Evolutionary conservation across 306 rosid genomes (phyloP), one percentile per base, ranked within the genome.

Genomic region (Astragalus membranaceus): DNA sequence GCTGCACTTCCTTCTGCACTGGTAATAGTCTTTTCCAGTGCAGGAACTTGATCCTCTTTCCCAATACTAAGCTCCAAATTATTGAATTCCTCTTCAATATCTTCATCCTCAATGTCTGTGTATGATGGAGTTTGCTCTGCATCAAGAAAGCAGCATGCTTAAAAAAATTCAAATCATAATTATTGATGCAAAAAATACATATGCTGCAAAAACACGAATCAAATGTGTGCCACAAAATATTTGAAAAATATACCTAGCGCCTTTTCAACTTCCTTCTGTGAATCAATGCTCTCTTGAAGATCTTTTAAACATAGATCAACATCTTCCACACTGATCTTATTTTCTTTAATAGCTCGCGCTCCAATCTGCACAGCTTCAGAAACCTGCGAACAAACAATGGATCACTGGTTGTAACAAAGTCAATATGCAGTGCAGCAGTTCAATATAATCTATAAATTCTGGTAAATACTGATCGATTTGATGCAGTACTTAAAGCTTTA

Each of bases 361-460:
- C 98, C 97, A 50, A 85, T 81, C 75, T 81, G 85, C 78, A 94
- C 85, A 76, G 97, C 98, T 78, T 94, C 98, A 54, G 97, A 78
- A 77, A 90, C 92, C 98, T 92, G 81, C 73, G 32, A 77, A 64
- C 77, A 72, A 50, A 67, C 33, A 80, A 74, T 2, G 11, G 59
- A 64, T 50, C 65, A 30, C 29, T 64, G 44, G 5, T 57, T 14
- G 50, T 60, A 67, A 67, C 70, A 59, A 65, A 49, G 70, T 68
- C 61, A 72, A 57, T 12, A 66, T 17, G 49, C 47, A 49, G 67
- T 39, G 69, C 39, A 50, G 49, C 47, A 49, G 67, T 39, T 72
- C 39, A 50, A 59, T 54, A 41, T 36, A 56, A 52, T 30, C 36
- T 51, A 63, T 55, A 71, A 44, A 75, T 17, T 46, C 59, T 58